Percentiles rank a stretch among this genome's conserved stretches.
Conservation (phyloP, 257 asterid species). For the Capsicum chinense region DNA sequence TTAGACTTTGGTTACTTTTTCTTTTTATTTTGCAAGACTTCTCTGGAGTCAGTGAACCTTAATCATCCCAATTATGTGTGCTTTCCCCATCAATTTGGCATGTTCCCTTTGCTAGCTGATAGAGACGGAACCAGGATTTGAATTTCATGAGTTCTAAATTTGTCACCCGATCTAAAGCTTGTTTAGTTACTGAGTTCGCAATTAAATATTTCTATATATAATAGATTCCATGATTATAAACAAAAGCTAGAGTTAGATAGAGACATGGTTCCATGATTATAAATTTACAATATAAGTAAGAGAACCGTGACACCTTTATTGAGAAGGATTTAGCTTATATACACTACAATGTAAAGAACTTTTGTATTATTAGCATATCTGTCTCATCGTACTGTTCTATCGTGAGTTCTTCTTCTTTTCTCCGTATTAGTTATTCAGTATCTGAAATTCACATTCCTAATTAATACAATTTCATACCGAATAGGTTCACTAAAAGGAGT, state of each 20-base stretch:
- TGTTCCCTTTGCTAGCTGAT: background rate
- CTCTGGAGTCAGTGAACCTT: background rate
- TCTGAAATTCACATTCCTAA: background rate
- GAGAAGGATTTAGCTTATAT: background rate
- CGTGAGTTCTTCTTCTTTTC: background rate
- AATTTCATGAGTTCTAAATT: background rate
- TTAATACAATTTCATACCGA: background rate
- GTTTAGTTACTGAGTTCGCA: background rate
- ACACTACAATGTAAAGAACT: background rate
- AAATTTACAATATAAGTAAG: background rate
- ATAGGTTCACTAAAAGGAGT: background rate
- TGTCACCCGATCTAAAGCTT: background rate
- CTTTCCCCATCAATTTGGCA: background rate
- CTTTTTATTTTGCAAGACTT: conserved; percentile 21
- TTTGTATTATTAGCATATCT: background rate
- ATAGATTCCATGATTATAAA: background rate
- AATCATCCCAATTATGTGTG: conserved; percentile 15
- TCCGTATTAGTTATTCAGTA: background rate
- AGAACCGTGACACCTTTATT: background rate
- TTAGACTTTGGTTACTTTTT: background rate
- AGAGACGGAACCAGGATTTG: background rate
- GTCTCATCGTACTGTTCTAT: background rate
- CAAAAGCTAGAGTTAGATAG: background rate
- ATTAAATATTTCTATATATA: background rate
- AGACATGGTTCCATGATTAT: background rate